phyloP scores from a whole-genome alignment of 306 rosid species.

The Cucurbita argyrosperma region DNA sequence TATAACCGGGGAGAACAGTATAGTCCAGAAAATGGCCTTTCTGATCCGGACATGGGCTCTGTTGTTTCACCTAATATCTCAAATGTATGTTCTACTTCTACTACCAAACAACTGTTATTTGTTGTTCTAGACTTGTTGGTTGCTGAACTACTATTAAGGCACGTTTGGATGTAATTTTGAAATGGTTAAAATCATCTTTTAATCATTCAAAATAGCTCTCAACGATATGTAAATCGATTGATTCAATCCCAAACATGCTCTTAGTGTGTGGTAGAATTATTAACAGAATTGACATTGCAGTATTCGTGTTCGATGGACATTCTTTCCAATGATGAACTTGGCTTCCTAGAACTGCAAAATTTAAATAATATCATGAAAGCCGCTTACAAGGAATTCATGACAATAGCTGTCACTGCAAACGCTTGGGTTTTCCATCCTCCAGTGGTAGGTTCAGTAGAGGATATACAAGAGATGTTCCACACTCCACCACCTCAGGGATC shows the following conservation, averaged over 20 bases:
- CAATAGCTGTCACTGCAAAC: slow-evolving; percentile 6
- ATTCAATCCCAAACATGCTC: background rate
- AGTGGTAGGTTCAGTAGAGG: slow-evolving; percentile 9
- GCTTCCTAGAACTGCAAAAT: slow-evolving; percentile 12
- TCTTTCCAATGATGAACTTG: background rate
- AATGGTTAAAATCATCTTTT: background rate
- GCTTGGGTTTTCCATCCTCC: slow-evolving; percentile 7
- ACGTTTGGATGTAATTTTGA: background rate
- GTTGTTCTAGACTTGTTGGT: background rate
- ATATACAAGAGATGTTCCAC: slow-evolving; percentile 8
- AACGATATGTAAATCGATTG: background rate
- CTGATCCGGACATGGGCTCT: too few species aligned
- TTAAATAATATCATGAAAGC: slow-evolving; percentile 12
- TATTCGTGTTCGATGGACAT: background rate
- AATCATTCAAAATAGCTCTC: background rate
- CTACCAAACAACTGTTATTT: background rate
- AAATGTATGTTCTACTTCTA: background rate
- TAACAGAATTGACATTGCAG: background rate
- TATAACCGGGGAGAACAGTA: background rate
- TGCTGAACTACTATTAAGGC: background rate
- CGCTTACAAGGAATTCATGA: slow-evolving; percentile 17
- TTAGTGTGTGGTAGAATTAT: background rate
- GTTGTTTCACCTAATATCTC: background rate
- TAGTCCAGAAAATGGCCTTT: background rate
- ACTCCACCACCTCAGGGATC: slow-evolving; percentile 6